phyloP scores from a whole-genome alignment of 2,329 filamentous ascomycete species.

The Penicillium nordicum region DNA sequence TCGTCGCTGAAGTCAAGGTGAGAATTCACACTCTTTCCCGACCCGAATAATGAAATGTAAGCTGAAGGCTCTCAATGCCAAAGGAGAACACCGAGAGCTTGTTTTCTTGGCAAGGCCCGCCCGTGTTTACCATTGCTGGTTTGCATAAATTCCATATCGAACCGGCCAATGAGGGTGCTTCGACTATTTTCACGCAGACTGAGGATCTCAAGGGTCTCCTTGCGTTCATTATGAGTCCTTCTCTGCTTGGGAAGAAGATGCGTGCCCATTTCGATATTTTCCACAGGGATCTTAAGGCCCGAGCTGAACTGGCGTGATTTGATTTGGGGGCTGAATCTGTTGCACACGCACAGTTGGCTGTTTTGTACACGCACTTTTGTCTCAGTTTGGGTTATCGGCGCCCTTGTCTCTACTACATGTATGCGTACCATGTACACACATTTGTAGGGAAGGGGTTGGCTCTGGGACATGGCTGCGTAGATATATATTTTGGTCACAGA shows the following conservation, averaged over 20 bases:
- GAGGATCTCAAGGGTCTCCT: constrained; percentile 23
- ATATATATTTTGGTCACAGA: background rate
- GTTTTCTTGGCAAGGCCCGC: constrained; percentile 30
- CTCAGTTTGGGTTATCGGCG: background rate
- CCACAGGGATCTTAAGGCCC: constrained; percentile 24
- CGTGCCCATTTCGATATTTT: constrained; percentile 20
- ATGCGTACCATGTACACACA: background rate
- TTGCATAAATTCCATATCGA: constrained; percentile 26
- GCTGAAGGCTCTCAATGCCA: background rate
- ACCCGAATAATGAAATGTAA: background rate
- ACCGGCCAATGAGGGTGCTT: constrained; percentile 19
- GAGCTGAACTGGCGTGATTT: constrained; percentile 14
- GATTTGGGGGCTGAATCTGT: background rate
- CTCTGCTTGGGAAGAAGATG: constrained; percentile 23
- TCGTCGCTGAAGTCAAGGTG: constrained; percentile 19
- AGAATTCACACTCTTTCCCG: background rate
- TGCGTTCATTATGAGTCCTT: constrained; percentile 23
- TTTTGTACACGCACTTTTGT: background rate
- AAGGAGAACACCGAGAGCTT: constrained; percentile 24
- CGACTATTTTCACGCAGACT: constrained; percentile 25
- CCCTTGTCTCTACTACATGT: background rate
- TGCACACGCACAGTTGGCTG: background rate
- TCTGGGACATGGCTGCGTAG: background rate
- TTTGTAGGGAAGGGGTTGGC: background rate
- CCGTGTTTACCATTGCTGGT: constrained; percentile 25